Percentiles rank a stretch among this genome's conserved stretches.
phyloP scores from a whole-genome alignment of 2,329 filamentous ascomycete genomes.

The Pestalotiopsis sp. region DNA sequence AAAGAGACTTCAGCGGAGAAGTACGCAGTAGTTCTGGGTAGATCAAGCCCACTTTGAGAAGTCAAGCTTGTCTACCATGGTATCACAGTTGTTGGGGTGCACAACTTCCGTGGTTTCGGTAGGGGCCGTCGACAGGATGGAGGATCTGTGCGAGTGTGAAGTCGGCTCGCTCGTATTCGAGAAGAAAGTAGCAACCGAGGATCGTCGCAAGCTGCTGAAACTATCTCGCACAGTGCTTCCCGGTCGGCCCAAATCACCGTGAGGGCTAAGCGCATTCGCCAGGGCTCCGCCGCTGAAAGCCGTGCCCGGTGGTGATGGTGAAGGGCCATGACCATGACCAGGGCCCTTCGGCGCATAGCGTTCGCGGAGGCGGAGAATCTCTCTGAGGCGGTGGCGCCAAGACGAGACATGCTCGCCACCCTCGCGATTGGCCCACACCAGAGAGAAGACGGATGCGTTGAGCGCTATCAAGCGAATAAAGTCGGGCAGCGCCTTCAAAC shows the following conservation, averaged over 20 bases:
- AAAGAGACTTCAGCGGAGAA: background rate
- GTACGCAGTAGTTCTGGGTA: background rate
- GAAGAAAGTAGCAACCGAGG: slow-evolving; percentile 69
- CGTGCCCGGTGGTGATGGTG: slow-evolving; percentile 33
- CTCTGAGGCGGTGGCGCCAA: slow-evolving; percentile 84
- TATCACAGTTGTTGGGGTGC: slow-evolving; percentile 34
- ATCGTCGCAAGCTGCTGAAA: slow-evolving; percentile 60
- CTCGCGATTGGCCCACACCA: slow-evolving; percentile 81
- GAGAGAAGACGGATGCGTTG: slow-evolving; percentile 90
- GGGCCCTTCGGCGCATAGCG: slow-evolving; percentile 53
- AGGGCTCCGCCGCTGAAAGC: slow-evolving; percentile 33
- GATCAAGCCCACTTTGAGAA: slow-evolving; percentile 52
- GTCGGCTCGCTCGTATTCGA: slow-evolving; percentile 57
- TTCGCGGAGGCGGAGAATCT: slow-evolving; percentile 82
- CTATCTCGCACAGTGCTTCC: slow-evolving; percentile 60
- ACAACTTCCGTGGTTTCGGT: slow-evolving; percentile 58
- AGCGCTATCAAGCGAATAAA: slow-evolving; percentile 89
- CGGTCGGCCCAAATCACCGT: slow-evolving; percentile 40
- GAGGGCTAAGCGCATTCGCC: slow-evolving; percentile 32
- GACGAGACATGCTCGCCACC: slow-evolving; percentile 84
- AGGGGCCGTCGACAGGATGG: slow-evolving; percentile 56
- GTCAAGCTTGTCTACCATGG: slow-evolving; percentile 48
- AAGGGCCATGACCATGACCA: slow-evolving; percentile 24
- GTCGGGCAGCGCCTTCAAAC: slow-evolving; percentile 76
- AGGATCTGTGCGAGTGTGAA: slow-evolving; percentile 57